Percentiles rank a stretch among this genome's conserved stretches.
These are phyloP conservation scores for Rhamnella rubrinervis DNA, from an alignment of 331 rosid genomes.

Conservation along the genomic window DNA sequence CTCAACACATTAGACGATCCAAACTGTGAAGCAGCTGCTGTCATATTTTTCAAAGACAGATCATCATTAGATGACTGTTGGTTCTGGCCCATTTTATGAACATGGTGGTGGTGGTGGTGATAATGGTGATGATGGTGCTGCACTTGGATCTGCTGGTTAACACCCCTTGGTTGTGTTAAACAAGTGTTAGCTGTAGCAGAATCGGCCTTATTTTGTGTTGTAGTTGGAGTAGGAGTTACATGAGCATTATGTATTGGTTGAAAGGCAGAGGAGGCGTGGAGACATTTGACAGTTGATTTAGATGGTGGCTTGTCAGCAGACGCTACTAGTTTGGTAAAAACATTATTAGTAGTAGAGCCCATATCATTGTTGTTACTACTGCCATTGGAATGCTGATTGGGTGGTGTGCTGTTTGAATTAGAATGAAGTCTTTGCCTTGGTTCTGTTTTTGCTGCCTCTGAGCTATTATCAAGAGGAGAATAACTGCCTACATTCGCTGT, in stretches of 20 bases:
- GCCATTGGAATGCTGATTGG: constrained; percentile 25
- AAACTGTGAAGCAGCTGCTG: constrained; percentile 13
- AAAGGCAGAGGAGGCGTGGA: constrained; percentile 19
- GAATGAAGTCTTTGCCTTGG: constrained; percentile 12
- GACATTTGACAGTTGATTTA: constrained; percentile 9
- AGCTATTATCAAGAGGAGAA: constrained; percentile 31
- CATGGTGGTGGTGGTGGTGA: constrained; percentile 23
- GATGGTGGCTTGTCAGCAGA: constrained; percentile 17
- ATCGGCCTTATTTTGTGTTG: constrained; percentile 21
- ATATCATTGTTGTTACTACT: constrained; percentile 27
- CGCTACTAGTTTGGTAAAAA: constrained; percentile 14
- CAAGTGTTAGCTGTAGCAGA: constrained; percentile 1
- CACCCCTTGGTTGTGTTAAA: constrained; percentile 8
- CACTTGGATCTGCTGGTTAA: constrained; percentile 19
- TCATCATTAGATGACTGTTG: constrained; percentile 6
- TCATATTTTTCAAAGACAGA: constrained; percentile 4
- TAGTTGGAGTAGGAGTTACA: constrained; percentile 10
- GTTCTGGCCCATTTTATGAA: constrained; percentile 11
- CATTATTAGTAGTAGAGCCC: constrained; percentile 21
- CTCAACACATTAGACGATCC: constrained; percentile 16
- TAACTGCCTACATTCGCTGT: constrained; percentile 23
- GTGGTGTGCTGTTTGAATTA: constrained; percentile 17
- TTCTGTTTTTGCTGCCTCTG: constrained; percentile 28
- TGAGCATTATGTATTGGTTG: constrained; percentile 18
- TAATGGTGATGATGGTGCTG: constrained; percentile 22